Evolutionary conservation across 495 filamentous ascomycete genomes (phyloP).

Genomic region (Cairneyella variabilis): DNA sequence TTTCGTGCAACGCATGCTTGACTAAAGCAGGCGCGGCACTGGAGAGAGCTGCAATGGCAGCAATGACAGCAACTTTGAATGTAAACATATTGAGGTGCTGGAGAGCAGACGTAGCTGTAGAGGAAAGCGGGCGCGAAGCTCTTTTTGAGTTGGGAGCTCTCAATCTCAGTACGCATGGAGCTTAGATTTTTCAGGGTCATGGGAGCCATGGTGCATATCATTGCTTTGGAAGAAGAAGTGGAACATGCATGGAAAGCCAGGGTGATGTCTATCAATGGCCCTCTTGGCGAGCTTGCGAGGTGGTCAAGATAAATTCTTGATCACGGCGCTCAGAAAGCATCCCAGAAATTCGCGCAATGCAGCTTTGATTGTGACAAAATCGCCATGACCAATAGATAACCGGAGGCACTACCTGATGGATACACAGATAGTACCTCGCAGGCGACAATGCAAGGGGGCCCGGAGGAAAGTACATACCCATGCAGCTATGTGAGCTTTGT

Average conservation of each 20-base stretch:
- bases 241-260: neutral
- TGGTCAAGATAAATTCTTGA: too few species aligned
- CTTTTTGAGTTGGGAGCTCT: neutral
- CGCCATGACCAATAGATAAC: too few species aligned
- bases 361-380: too few species aligned
- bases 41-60: constrained; percentile 29
- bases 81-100: constrained; percentile 5
- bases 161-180: neutral
- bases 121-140: neutral
- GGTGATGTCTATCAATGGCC: neutral
- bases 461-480: too few species aligned
- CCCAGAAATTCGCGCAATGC: neutral
- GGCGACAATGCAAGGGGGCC: too few species aligned
- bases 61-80: constrained; percentile 3
- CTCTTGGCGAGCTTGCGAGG: too few species aligned
- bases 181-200: neutral
- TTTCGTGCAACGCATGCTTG: constrained; percentile 39
- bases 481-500: too few species aligned
- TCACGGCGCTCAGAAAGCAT: neutral
- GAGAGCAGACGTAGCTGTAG: neutral
- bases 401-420: too few species aligned
- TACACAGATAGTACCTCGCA: too few species aligned
- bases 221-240: neutral
- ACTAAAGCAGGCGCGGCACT: constrained; percentile 29
- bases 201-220: too few species aligned